A percentile compares a stretch with the other conserved stretches of the same genome.
These are phyloP conservation scores for Ascochyta viciae-villosae DNA, from an alignment of 2,329 filamentous ascomycete genomes.

Conservation along the genomic window DNA sequence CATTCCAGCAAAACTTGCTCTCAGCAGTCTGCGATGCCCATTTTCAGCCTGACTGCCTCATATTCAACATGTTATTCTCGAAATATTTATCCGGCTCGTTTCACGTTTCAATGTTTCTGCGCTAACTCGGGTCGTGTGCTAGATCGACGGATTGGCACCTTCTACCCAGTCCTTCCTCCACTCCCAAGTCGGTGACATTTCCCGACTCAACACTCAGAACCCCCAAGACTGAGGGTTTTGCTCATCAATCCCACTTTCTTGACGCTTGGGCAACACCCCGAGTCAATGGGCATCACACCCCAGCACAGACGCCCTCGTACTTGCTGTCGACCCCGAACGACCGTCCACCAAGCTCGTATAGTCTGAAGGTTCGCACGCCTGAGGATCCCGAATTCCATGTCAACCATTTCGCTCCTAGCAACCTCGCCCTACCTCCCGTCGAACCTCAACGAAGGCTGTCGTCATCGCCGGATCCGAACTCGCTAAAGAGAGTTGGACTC, in stretches of 20 bases:
- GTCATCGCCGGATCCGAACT: slow-evolving; percentile 62
- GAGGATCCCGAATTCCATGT: slow-evolving; percentile 62
- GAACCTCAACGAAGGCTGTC: slow-evolving; percentile 65
- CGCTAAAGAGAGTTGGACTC: slow-evolving; percentile 21
- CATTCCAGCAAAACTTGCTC: slow-evolving; percentile 24
- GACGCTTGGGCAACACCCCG: slow-evolving; percentile 59
- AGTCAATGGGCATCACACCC: slow-evolving; percentile 51
- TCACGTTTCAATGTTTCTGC: slow-evolving; percentile 34
- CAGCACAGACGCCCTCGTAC: slow-evolving; percentile 51
- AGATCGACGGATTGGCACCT: slow-evolving; percentile 58
- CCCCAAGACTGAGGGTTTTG: slow-evolving; percentile 51
- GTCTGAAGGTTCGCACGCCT: slow-evolving; percentile 43
- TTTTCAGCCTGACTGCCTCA: slow-evolving; percentile 3
- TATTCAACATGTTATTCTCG: background rate
- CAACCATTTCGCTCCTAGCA: slow-evolving; percentile 65
- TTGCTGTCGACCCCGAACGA: slow-evolving; percentile 47
- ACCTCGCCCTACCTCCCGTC: slow-evolving; percentile 64
- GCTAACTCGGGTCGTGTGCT: slow-evolving; percentile 45
- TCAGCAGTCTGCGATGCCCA: background rate
- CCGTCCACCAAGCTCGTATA: slow-evolving; percentile 45
- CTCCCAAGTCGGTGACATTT: slow-evolving; percentile 54
- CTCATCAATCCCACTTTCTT: slow-evolving; percentile 55
- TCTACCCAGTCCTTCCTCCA: slow-evolving; percentile 59
- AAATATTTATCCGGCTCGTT: slow-evolving; percentile 13
- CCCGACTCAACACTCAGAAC: slow-evolving; percentile 51